A percentile compares a stretch with the other conserved stretches of the same genome.
Conservation (phyloP, 2,329 filamentous ascomycete genomes). For the Phyllachora maydis region DNA sequence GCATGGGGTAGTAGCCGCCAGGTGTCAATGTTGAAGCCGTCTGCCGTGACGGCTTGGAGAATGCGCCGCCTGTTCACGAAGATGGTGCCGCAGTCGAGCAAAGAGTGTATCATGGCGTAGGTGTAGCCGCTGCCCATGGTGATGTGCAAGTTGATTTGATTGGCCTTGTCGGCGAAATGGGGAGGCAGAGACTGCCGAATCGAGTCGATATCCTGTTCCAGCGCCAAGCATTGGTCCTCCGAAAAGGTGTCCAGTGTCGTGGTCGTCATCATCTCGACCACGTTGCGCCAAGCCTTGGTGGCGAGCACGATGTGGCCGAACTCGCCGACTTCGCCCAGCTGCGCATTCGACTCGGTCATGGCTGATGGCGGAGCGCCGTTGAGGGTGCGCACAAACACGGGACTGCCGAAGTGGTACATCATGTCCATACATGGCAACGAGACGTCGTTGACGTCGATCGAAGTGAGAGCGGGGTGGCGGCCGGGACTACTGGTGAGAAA, state of each 20-base stretch:
- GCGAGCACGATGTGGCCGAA: slow-evolving; percentile 41
- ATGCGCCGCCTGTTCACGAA: slow-evolving; percentile 39
- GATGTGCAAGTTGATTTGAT: slow-evolving; percentile 39
- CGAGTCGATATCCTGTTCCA: slow-evolving; percentile 32
- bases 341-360: slow-evolving; percentile 15
- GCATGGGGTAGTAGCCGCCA: slow-evolving; percentile 28
- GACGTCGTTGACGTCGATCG: slow-evolving; percentile 31
- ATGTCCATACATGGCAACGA: slow-evolving; percentile 38
- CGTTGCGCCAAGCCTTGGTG: slow-evolving; percentile 39
- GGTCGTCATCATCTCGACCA: slow-evolving; percentile 38
- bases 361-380: slow-evolving; percentile 16
- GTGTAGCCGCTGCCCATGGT: slow-evolving; percentile 43
- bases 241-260: slow-evolving; percentile 28
- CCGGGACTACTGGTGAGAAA: slow-evolving; percentile 40
- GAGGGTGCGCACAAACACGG: slow-evolving; percentile 35
- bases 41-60: slow-evolving; percentile 32
- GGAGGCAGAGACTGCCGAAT: slow-evolving; percentile 32
- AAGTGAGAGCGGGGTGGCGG: slow-evolving; percentile 32
- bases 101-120: slow-evolving; percentile 40
- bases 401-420: slow-evolving; percentile 41
- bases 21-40: slow-evolving; percentile 28
- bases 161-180: slow-evolving; percentile 39
- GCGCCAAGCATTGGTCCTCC: slow-evolving; percentile 26
- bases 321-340: slow-evolving; percentile 33
- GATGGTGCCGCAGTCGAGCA: slow-evolving; percentile 37